These are phyloP conservation scores for Laburnicola sp. DNA, from an alignment of 2,329 filamentous ascomycete species.

Conservation along the genomic window DNA sequence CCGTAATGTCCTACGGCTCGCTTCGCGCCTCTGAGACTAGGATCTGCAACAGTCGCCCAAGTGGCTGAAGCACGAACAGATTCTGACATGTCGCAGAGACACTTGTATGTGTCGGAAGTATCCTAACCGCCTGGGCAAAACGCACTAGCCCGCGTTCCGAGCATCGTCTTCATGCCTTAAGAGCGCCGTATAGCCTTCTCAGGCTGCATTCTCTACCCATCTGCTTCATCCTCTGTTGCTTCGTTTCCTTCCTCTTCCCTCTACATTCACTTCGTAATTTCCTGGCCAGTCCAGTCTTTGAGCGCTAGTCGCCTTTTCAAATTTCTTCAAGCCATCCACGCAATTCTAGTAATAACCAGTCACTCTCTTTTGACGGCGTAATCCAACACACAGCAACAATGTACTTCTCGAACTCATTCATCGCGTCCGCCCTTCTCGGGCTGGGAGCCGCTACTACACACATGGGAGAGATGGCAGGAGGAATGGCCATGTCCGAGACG, in stretches of 20 bases:
- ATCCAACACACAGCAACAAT: conserved; percentile 28
- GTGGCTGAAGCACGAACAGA: conserved; percentile 44
- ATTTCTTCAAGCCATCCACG: conserved; percentile 29
- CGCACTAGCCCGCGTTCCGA: conserved; percentile 28
- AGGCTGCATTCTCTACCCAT: conserved; percentile 38
- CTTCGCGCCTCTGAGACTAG: conserved; percentile 26
- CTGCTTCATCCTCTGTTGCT: conserved; percentile 34
- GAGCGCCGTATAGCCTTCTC: conserved; percentile 37
- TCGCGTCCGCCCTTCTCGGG: conserved; percentile 37
- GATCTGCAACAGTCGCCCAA: conserved; percentile 25
- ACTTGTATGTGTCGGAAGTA: conserved; percentile 37
- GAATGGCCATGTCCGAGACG: conserved; percentile 3
- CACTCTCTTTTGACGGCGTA: conserved; percentile 22
- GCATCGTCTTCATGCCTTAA: conserved; percentile 44
- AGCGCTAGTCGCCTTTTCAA: conserved; percentile 45
- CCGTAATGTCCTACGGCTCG: no score
- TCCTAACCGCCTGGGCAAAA: conserved; percentile 36
- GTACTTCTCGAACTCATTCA: conserved; percentile 41
- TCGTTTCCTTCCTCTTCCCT: conserved; percentile 38
- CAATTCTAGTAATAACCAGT: conserved; percentile 33
- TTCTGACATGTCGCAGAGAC: conserved; percentile 42
- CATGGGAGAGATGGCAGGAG: conserved; percentile 11
- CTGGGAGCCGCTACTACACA: conserved; percentile 31
- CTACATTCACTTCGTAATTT: conserved; percentile 40
- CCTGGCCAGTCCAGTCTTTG: conserved; percentile 46